These are phyloP conservation scores for Beauveria bassiana DNA, from an alignment of 2,329 filamentous ascomycete genomes.

Conservation along the genomic window DNA sequence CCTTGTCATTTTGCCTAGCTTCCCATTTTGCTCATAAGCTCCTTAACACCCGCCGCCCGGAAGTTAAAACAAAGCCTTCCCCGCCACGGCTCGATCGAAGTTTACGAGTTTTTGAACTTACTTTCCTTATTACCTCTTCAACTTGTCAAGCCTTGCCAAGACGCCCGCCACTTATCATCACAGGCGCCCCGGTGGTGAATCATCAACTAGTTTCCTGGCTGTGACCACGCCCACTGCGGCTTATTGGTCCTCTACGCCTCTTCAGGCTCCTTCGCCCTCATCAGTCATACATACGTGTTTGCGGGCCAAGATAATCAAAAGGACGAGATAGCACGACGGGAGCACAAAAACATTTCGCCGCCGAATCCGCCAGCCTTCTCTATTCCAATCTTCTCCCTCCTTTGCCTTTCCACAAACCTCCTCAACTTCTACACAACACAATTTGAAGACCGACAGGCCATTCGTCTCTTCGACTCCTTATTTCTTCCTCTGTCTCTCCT, in stretches of 20 bases:
- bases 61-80: conserved; percentile 11
- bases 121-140: not conserved
- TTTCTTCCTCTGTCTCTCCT: not conserved
- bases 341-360: not conserved
- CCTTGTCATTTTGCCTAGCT: conserved; percentile 1
- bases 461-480: not conserved
- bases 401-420: not conserved
- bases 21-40: conserved; percentile 9
- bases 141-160: not conserved
- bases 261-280: not conserved
- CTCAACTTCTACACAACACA: not conserved
- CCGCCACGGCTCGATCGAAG: conserved; percentile 11
- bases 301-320: not conserved
- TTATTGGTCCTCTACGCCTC: not conserved
- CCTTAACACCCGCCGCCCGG: conserved; percentile 8
- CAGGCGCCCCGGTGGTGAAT: not conserved
- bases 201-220: not conserved
- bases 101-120: not conserved
- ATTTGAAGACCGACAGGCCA: not conserved
- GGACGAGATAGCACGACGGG: not conserved
- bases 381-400: not conserved
- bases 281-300: not conserved
- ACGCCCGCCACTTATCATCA: not conserved
- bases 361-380: no score
- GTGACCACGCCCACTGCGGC: not conserved